phyloP scores from a whole-genome alignment of 225 moss, liverwort and hornwort genomes.

The Bryum argenteum region DNA sequence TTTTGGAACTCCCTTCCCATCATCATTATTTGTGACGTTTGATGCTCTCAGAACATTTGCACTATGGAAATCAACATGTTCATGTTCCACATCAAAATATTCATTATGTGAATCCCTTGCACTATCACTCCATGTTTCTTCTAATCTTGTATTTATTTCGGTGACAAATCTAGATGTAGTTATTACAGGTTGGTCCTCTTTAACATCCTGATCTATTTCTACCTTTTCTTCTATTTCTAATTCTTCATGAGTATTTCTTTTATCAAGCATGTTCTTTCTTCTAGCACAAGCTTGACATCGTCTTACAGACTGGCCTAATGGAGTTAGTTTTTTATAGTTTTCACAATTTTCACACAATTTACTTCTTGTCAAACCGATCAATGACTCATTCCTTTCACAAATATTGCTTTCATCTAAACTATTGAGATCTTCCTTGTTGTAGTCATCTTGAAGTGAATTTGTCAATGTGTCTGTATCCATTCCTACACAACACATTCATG shows the following conservation, averaged over 20 bases:
- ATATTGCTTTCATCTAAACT: conserved; percentile 6
- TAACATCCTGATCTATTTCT: not conserved
- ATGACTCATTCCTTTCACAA: conserved; percentile 10
- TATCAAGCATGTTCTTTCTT: conserved; percentile 22
- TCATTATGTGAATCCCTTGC: not conserved
- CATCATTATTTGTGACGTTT: conserved; percentile 17
- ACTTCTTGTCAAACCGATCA: conserved; percentile 15
- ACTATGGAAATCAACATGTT: conserved; percentile 13
- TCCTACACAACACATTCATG: not conserved
- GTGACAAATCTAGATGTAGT: not conserved
- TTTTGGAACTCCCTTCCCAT: conserved; percentile 1
- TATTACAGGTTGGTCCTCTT: conserved; percentile 3
- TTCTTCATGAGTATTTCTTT: conserved; percentile 6
- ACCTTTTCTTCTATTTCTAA: not conserved
- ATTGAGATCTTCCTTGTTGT: not conserved
- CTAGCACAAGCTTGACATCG: conserved; percentile 39
- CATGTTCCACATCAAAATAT: conserved; percentile 27
- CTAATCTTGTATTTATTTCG: not conserved
- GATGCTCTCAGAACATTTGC: not conserved
- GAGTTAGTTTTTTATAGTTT: conserved; percentile 16
- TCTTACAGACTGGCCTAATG: conserved; percentile 24
- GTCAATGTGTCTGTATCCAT: conserved; percentile 25
- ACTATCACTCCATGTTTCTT: conserved; percentile 4
- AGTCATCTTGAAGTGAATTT: not conserved
- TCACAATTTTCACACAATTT: conserved; percentile 36